Evolutionary conservation across 2,329 filamentous ascomycete genomes (phyloP), one percentile per base, ranked within the genome.

Genomic region (Aspergillus intermedius): DNA sequence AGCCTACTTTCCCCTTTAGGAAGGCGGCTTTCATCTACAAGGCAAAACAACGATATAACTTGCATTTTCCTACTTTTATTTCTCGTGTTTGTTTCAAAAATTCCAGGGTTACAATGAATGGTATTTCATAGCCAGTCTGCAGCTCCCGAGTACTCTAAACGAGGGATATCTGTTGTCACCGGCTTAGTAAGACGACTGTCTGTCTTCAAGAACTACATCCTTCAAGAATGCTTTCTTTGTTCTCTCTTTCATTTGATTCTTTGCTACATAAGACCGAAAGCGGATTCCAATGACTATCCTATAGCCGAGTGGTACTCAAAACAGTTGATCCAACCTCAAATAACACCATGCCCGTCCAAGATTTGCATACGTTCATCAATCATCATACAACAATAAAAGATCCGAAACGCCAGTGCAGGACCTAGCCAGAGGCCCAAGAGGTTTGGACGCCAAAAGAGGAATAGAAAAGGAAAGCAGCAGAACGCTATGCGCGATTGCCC

Each of bases 1-100:
- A 70, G 62, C 59, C 60, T 64, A 49, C 51, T 52, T 56, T 46
- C 63, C 58, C 17, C 35, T 60, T 62, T 42, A 43, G 59, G 63
- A 57, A 57, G 56, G 51, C 34, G 17, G 9, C 34, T 19, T 37
- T 19, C n/a, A 37, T 37, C 34, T 37, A 37, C 34, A 37, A 37
- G 34, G n/a, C 6, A 37, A 30, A 30, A 30, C 25, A 30, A 12
- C 25, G 25, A 30, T 30, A 30, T 30, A 30, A 12, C 10, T 12
- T 30, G 25, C 25, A 30, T 30, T 30, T 30, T 30, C 25, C 25
- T 30, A 12, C 10, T 5, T 30, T 30, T 30, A 12, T 5, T 12
- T 30, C 25, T 30, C 10, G 10, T 30, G 4, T 30, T 30, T 30
- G 25, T 12, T 30, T 30, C 4, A 5, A 30, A 1, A 12, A 1